Evolutionary conservation across 2,329 filamentous ascomycete species (phyloP), one percentile per base, ranked within the genome.

Genomic region (Calonectria pseudoturangicola): DNA sequence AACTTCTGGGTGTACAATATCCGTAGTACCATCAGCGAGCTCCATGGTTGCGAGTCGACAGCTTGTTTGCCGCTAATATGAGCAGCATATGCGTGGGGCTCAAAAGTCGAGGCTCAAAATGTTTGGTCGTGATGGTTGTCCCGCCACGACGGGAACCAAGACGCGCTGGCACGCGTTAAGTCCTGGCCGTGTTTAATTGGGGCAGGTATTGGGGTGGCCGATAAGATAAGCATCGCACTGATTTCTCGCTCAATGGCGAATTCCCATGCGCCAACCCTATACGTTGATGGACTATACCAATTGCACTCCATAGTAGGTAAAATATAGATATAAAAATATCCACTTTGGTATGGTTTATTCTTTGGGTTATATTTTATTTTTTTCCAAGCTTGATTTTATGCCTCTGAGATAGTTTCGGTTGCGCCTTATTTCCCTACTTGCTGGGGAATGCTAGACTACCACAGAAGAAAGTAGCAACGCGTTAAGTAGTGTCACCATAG

Each of bases 1-100:
- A 80, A 98, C 95, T 87, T 98, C 95, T 50, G 95, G 95, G 83
- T 98, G 95, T 70, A 98, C 94, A 72, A 93, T 88, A 81, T 92
- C 91, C 76, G 84, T 86, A 70, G 83, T 82, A 71, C 83, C 87
- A 64, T 91, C 89, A 75, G 82, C 83, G 71, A 86, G 80, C 83
- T 92, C 90, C 91, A 93, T 92, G 68, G 66, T 78, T 74, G 71
- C 41, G 56, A 70, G 56, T 66, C 47, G 60, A 76, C 70, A 77
- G 74, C 70, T 47, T 65, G 51, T 56, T 25, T 18, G 33, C 71
- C 58, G 74, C 62, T 73, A 39, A 68, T 56, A 12, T 50, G 41
- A 64, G 58, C 72, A 65, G 78, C 69, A 74, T 72, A 72, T 75
- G 54, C 76, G 71, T 77, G 74, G 73, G 72, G 74, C 72, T 76